Conservation (phyloP, 176 grass and related monocot species). For the Rhynchospora tenuis region DNA sequence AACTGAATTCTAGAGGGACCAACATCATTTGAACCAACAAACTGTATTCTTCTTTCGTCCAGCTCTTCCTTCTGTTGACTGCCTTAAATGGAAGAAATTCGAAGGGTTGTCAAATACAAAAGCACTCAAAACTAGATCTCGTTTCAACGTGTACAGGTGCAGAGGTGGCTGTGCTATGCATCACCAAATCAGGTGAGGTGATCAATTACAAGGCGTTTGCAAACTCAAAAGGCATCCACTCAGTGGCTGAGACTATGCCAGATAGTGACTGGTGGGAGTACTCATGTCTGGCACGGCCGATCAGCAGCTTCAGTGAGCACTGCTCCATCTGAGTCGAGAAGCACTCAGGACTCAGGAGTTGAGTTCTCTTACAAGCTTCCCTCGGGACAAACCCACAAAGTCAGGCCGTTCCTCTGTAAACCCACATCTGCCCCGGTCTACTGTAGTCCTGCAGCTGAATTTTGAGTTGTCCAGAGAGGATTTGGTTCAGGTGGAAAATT, state of each 20-base stretch:
- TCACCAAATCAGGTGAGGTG: slow-evolving; percentile 87
- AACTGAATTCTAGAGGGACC: background rate
- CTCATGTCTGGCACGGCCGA: slow-evolving; percentile 85
- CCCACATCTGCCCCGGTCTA: slow-evolving; percentile 49
- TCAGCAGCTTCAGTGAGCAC: slow-evolving; percentile 73
- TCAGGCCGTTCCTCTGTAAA: slow-evolving; percentile 88
- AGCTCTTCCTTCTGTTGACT: background rate
- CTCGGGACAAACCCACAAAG: slow-evolving; percentile 58
- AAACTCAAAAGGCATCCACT: slow-evolving; percentile 64
- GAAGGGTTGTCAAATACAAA: background rate
- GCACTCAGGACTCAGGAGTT: slow-evolving; percentile 78
- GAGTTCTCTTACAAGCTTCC: slow-evolving; percentile 75
- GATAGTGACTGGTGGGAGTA: slow-evolving; percentile 85
- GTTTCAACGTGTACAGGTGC: slow-evolving; percentile 37
- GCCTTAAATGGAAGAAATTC: background rate
- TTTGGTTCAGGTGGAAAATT: background rate
- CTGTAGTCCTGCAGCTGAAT: slow-evolving; percentile 26
- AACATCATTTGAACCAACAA: background rate
- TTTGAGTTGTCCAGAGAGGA: background rate
- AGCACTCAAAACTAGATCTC: background rate
- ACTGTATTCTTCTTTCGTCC: background rate
- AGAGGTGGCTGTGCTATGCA: slow-evolving; percentile 92
- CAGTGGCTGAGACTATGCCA: slow-evolving; percentile 81
- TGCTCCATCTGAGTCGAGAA: slow-evolving; percentile 65
- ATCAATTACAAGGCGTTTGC: slow-evolving; percentile 96